Conservation (phyloP, 1,139 yeast genomes). For the Hansenula anomala region DNA sequence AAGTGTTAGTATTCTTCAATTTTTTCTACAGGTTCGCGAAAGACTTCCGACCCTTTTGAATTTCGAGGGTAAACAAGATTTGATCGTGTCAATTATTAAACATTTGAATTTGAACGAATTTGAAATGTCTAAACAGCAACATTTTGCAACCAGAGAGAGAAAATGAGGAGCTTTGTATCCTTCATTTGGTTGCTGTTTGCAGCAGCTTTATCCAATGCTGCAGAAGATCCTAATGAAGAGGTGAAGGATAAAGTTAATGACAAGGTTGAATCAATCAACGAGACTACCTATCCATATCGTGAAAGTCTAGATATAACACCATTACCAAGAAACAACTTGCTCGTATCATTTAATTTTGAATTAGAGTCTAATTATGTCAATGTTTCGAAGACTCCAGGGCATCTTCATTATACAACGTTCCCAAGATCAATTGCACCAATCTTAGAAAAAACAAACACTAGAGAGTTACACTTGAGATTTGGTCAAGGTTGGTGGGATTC, state of each 20-base stretch:
- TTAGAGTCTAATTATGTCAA: constrained; percentile 46
- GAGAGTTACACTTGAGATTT: constrained; percentile 79
- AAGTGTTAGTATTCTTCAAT: no score
- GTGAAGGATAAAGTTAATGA: neutral
- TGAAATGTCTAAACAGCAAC: no score
- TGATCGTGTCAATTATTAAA: no score
- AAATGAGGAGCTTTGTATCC: no score
- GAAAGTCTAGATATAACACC: constrained; percentile 65
- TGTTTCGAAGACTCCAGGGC: constrained; percentile 24
- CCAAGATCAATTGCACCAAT: constrained; percentile 83
- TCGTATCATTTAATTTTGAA: constrained; percentile 66
- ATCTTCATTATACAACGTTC: constrained; percentile 64
- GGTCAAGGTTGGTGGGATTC: constrained; percentile 97
- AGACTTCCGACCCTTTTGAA: no score
- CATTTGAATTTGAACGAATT: no score
- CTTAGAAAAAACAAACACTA: constrained; percentile 57
- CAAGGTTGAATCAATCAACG: neutral
- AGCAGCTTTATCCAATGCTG: no score
- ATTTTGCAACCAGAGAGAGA: no score
- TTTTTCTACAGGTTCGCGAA: no score
- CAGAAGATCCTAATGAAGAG: no score
- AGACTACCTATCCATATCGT: neutral
- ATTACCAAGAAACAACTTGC: constrained; percentile 61
- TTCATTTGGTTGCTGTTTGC: no score
- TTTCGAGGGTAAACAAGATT: no score